Percentiles rank a stretch among this genome's conserved stretches.
Conservation (phyloP, 352 stramenopile species). For the Phytophthora sansomeana region DNA sequence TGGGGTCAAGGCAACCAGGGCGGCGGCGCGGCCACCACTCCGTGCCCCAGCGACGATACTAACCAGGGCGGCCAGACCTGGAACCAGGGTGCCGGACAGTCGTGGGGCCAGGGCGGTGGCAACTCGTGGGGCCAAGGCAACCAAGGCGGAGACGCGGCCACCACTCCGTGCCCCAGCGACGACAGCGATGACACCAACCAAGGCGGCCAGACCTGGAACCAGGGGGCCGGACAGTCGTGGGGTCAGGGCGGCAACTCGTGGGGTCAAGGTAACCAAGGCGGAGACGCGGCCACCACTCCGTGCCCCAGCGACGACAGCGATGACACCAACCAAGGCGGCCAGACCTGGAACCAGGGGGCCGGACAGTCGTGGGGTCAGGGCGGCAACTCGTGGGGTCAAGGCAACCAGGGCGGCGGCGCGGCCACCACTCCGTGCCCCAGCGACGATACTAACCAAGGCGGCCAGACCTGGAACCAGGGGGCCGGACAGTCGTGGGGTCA, state of each 20-base stretch:
- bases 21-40: no score
- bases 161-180: no score
- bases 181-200: neutral
- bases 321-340: constrained; percentile 1
- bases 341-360: neutral
- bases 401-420: constrained; percentile 4
- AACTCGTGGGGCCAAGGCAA: constrained; percentile 8
- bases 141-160: constrained; percentile 1
- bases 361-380: constrained; percentile 1
- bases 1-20: constrained; percentile 6
- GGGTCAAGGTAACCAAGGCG: constrained; percentile 8
- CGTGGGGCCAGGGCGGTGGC: neutral
- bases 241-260: constrained; percentile 4
- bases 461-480: neutral
- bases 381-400: constrained; percentile 4
- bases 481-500: neutral
- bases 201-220: neutral
- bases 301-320: no score
- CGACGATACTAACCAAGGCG: neutral
- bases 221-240: neutral
- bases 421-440: no score
- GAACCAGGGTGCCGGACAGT: neutral
- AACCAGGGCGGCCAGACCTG: constrained; percentile 7
- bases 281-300: no score
- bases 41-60: no score